Conservation (phyloP, 805 yeast genomes). For the Sugiyamaella marilandica region DNA sequence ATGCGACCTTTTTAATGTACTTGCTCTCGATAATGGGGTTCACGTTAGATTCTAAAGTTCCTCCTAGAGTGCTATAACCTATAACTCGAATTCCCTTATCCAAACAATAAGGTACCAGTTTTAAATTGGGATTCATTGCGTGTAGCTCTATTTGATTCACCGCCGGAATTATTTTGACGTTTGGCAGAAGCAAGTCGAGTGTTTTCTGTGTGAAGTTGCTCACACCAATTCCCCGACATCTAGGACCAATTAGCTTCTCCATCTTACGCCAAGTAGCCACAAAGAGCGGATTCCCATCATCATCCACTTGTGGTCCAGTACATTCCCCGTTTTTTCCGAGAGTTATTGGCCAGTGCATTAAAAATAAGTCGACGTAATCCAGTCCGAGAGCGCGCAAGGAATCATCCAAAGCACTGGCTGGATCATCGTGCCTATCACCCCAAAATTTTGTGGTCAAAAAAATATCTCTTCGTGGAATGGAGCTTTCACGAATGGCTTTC, state of each 20-base stretch:
- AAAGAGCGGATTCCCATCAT: slow-evolving; percentile 19
- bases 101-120: slow-evolving; percentile 49
- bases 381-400: slow-evolving; percentile 60
- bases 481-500: slow-evolving; percentile 38
- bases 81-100: slow-evolving; percentile 52
- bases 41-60: slow-evolving; percentile 37
- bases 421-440: slow-evolving; percentile 22
- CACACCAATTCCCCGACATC: slow-evolving; percentile 65
- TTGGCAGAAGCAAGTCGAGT: slow-evolving; percentile 45
- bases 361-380: slow-evolving; percentile 71
- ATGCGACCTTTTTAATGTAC: neutral
- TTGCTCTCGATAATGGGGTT: slow-evolving; percentile 46
- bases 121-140: slow-evolving; percentile 62
- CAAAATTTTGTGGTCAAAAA: slow-evolving; percentile 64
- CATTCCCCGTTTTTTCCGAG: slow-evolving; percentile 13
- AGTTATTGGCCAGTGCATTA: slow-evolving; percentile 72
- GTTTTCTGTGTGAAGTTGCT: slow-evolving; percentile 42
- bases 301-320: slow-evolving; percentile 24
- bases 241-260: slow-evolving; percentile 50
- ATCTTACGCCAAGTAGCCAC: slow-evolving; percentile 57
- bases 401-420: slow-evolving; percentile 41
- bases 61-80: slow-evolving; percentile 77
- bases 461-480: slow-evolving; percentile 44
- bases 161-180: slow-evolving; percentile 51
- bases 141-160: slow-evolving; percentile 74